These are phyloP conservation scores for Alternaria sp. DNA, from an alignment of 2,329 filamentous ascomycete genomes.

Conservation along the genomic window DNA sequence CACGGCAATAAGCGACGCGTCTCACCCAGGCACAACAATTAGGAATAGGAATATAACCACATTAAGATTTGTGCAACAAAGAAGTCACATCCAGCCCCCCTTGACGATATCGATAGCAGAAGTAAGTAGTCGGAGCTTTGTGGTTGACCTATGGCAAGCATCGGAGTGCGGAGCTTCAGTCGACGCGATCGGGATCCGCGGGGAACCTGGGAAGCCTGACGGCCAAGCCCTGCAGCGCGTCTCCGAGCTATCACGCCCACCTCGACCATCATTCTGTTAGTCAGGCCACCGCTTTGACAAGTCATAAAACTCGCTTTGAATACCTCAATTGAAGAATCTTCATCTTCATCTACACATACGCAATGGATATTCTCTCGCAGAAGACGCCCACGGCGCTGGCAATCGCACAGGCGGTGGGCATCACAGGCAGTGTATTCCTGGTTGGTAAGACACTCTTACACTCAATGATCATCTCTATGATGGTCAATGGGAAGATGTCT, in stretches of 20 bases:
- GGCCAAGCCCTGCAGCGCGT: constrained; percentile 1
- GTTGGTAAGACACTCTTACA: constrained; percentile 39
- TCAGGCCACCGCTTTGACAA: background rate
- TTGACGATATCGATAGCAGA: background rate
- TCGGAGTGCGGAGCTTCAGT: background rate
- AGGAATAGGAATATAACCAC: background rate
- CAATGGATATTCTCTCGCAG: constrained; percentile 36
- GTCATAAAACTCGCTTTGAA: background rate
- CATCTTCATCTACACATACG: background rate
- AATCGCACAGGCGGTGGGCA: constrained; percentile 57
- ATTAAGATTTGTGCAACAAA: background rate
- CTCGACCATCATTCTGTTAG: background rate
- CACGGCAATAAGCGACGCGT: constrained; percentile 10
- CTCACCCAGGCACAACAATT: constrained; percentile 2
- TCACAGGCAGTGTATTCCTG: constrained; percentile 59
- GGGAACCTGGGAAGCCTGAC: constrained; percentile 1
- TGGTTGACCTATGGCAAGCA: background rate
- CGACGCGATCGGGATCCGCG: constrained; percentile 6
- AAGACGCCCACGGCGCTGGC: constrained; percentile 48
- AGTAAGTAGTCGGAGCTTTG: background rate
- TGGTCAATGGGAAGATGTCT: background rate
- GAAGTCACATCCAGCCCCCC: background rate
- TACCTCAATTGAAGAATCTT: background rate
- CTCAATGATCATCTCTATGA: background rate
- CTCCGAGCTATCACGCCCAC: background rate